Conservation (phyloP, 23 red algal genomes). For the Agarophyton chilense region DNA sequence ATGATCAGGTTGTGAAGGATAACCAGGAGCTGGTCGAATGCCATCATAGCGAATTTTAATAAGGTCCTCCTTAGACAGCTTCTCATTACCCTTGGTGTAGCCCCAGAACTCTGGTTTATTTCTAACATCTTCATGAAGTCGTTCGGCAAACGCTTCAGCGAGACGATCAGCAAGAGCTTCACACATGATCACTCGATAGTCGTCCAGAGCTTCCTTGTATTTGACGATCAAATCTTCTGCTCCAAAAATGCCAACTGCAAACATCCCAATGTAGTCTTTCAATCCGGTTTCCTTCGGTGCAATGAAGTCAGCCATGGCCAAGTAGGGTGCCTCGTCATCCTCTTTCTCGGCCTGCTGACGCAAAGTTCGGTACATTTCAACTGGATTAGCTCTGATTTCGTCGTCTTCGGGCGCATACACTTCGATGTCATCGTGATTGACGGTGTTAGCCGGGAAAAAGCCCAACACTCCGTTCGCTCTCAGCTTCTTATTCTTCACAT, state of each 20-base stretch:
- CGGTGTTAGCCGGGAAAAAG: constrained; percentile 74
- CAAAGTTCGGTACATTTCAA: constrained; percentile 60
- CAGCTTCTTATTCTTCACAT: constrained; percentile 57
- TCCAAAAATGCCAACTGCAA: constrained; percentile 84
- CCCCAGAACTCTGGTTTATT: constrained; percentile 69
- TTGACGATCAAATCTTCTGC: constrained; percentile 64
- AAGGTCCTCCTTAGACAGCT: constrained; percentile 68
- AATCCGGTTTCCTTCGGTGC: constrained; percentile 71
- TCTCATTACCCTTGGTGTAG: constrained; percentile 68
- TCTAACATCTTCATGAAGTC: constrained; percentile 80
- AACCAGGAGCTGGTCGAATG: constrained; percentile 81
- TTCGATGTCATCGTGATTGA: constrained; percentile 80
- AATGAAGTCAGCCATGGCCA: constrained; percentile 80
- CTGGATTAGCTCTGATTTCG: constrained; percentile 34
- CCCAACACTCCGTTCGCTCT: constrained; percentile 61
- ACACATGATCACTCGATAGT: constrained; percentile 82
- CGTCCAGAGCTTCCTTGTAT: constrained; percentile 75
- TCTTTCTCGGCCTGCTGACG: constrained; percentile 86
- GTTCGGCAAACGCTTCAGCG: constrained; percentile 83
- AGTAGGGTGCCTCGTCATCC: constrained; percentile 71
- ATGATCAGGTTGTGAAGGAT: constrained; percentile 84
- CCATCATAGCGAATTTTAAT: constrained; percentile 87
- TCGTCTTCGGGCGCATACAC: constrained; percentile 74
- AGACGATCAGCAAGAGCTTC: constrained; percentile 86
- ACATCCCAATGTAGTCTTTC: constrained; percentile 90